Evolutionary conservation across 2,329 filamentous ascomycete species (phyloP), one percentile per base, ranked within the genome.

Genomic region (Nigrograna mackinnonii): DNA sequence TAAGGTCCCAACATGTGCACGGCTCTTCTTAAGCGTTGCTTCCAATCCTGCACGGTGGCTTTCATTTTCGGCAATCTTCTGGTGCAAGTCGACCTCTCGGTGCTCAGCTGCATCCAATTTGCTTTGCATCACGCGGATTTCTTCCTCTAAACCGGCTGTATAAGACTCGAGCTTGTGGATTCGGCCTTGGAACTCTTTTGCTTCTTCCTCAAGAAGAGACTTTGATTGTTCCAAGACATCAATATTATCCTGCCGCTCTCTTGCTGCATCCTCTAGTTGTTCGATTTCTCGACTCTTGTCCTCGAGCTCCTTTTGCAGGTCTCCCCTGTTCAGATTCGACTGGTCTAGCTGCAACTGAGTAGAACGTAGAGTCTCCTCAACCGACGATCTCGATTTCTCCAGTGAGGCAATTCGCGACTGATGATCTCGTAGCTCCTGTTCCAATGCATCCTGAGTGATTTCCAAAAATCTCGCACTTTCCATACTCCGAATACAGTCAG

Each of bases 381-480:
- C 42, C 2, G 43, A 37, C 7, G 41, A 44, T 28, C 54, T 58
- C 4, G 63, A 64, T 12, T 49, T 52, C 39, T 67, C 60, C 26
- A 68, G 41, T 12, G 51, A 36, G 16, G 48, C 44, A 20, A 68
- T 62, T 9, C 62, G 61, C 3, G 49, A 43, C 45, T 63, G 58
- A n/a, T 67, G 58, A 6, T 42, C 52, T 11, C 40, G 40, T 2
- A 66, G 57, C 26, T 67, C 57, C 20, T 58, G 50, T 24, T 61
- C 55, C 5, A 67, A 47, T 5, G 44, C 46, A 2, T 39, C 44
- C 17, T 49, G 58, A 4, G 50, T 54, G 7, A 44, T 36, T 32
- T 55, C 45, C 7, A 65, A 37, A 13, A 52, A 24, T 37, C 24
- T 46, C 2, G 52, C 47, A 21, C 54, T 54, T 20, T 66, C 57